A percentile compares a stretch with the other conserved stretches of the same genome.
Conservation (phyloP, 2,329 filamentous ascomycete species). For the Verticillium dahliae region DNA sequence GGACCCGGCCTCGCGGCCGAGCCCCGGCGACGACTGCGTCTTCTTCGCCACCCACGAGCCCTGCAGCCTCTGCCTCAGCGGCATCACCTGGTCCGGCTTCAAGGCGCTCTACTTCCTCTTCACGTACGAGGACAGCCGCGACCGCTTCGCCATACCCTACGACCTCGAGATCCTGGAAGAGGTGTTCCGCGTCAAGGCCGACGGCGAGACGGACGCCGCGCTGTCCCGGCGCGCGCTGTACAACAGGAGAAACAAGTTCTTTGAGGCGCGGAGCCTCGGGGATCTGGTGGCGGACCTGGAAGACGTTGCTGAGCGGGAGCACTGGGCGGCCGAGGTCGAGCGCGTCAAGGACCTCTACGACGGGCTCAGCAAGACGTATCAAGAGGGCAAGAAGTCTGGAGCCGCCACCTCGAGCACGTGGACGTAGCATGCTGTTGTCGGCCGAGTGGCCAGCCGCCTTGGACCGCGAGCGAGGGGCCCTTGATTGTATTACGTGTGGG, state of each 20-base stretch:
- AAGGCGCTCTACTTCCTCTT: constrained; percentile 51
- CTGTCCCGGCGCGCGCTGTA: constrained; percentile 37
- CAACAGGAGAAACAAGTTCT: constrained; percentile 51
- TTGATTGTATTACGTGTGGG: too few relatives aligned
- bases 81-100: constrained; percentile 53
- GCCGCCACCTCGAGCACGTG: constrained; percentile 39
- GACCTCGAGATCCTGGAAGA: constrained; percentile 51
- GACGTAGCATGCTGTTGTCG: constrained; percentile 24
- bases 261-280: constrained; percentile 33
- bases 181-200: constrained; percentile 43
- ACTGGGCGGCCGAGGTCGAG: constrained; percentile 32
- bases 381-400: constrained; percentile 36
- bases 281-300: constrained; percentile 31
- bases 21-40: constrained; percentile 38
- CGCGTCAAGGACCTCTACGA: constrained; percentile 43
- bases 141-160: constrained; percentile 48
- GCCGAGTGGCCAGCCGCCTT: background rate
- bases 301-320: constrained; percentile 22
- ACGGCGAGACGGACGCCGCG: constrained; percentile 27
- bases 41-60: constrained; percentile 55
- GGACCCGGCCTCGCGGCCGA: constrained; percentile 27
- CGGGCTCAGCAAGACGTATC: constrained; percentile 39
- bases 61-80: constrained; percentile 50
- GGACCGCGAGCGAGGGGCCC: background rate
- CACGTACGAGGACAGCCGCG: constrained; percentile 51